A percentile compares a stretch with the other conserved stretches of the same genome.
Conservation (phyloP, 192 early-diverging fungal species). For the Podila clonocystis region DNA sequence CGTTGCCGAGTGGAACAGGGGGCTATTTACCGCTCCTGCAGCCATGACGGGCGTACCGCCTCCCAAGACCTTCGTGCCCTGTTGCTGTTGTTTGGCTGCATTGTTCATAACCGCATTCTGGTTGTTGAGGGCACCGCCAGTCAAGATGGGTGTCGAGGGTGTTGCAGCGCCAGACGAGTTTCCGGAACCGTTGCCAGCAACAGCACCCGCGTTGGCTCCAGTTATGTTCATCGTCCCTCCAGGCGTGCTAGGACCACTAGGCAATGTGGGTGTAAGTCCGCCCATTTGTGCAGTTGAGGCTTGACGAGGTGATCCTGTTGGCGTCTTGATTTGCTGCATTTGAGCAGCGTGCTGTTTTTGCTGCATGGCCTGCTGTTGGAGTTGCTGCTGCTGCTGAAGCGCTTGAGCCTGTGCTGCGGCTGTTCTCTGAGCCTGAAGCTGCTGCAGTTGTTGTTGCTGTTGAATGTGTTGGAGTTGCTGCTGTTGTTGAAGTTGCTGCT, state of each 20-base stretch:
- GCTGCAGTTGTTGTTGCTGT: constrained; percentile 13
- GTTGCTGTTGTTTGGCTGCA: constrained; percentile 4
- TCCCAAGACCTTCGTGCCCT: constrained; percentile 6
- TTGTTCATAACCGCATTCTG: neutral
- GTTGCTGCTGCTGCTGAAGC: constrained; percentile 27
- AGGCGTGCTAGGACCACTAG: constrained; percentile 49
- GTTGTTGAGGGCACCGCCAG: constrained; percentile 21
- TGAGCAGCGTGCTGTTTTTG: constrained; percentile 41
- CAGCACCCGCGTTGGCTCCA: constrained; percentile 15
- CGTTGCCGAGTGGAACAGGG: constrained; percentile 36
- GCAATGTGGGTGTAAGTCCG: constrained; percentile 33
- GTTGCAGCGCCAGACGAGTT: constrained; percentile 49
- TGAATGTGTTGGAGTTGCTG: constrained; percentile 39
- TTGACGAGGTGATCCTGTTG: constrained; percentile 49
- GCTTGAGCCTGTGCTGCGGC: constrained; percentile 20
- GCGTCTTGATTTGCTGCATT: constrained; percentile 50
- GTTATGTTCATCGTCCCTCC: constrained; percentile 28
- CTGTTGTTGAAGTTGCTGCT: constrained; percentile 28
- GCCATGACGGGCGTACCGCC: constrained; percentile 39
- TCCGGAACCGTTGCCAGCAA: constrained; percentile 29
- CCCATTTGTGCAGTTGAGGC: constrained; percentile 51
- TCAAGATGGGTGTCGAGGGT: constrained; percentile 40
- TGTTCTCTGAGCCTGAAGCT: constrained; percentile 8
- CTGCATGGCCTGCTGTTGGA: constrained; percentile 38
- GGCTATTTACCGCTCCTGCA: constrained; percentile 33